Evolutionary conservation across 108 stramenopile genomes (phyloP), one percentile per base, ranked within the genome.

Genomic region (Hondaea fermentalgiana): DNA sequence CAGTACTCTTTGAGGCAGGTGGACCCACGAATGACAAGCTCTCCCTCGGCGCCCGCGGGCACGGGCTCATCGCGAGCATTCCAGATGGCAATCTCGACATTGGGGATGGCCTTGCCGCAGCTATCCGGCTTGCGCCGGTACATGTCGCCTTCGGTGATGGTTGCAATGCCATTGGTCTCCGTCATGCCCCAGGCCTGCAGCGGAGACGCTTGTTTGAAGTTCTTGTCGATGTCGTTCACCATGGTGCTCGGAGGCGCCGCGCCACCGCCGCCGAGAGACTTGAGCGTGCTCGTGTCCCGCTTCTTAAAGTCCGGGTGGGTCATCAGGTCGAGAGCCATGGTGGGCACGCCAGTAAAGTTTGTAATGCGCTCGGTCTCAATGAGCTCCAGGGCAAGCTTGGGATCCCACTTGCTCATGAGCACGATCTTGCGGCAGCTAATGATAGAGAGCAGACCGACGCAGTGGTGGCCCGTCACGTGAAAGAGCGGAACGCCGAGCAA

Each of bases 11-110:
- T 55, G 5, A 87, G 42, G n/a, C 88, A 58, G 47, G 44, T 55
- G 19, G 42, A 47, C 42, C 89, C 91, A n/a, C 72, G 47, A 17
- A 92, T 90, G 89, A 89, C 83, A 35, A 92, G 60, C 89, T 92
- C 92, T 44, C 92, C 92, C 51, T 76, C 55, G 12, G 43, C 57
- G 19, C n/a, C 83, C 6, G 88, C 59, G 10, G 88, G 88, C 14
- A 72, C 71, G 8, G 64, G 64, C 64, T 69, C 42, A 1, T 69
- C 64, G 42, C 42, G 25, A 8, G 64, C 64, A 23, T 83, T 28
- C 76, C 45, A 47, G 51, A 83, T 53, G 49, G 45, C 51, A 35
- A 83, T 83, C 49, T 83, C 76, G 19, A 53, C 51, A 16, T n/a
- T 83, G 8, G 45, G 45, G 76, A 53, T 23, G 25, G 45, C 49